These are phyloP conservation scores for Salix purpurea DNA, from an alignment of 345 rosid genomes.

Conservation along the genomic window DNA sequence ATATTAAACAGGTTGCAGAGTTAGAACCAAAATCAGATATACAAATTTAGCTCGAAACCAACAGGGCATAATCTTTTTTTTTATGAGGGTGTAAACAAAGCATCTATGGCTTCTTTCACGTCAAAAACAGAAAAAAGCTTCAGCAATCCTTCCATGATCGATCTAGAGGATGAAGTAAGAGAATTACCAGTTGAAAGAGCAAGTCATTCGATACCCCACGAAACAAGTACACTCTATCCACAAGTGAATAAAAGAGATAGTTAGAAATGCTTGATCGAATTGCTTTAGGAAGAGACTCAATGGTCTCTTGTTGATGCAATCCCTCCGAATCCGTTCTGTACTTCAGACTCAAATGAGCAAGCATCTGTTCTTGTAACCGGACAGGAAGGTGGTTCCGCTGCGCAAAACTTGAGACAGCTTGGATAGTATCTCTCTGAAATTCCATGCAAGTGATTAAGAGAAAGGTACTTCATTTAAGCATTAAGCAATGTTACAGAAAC, in stretches of 20 bases:
- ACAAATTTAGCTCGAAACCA: neutral
- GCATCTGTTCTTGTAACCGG: slow-evolving; percentile 86
- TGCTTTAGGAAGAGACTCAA: slow-evolving; percentile 83
- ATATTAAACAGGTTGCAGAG: neutral
- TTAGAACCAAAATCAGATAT: neutral
- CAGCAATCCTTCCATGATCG: neutral
- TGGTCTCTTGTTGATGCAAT: slow-evolving; percentile 80
- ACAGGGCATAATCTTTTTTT: neutral
- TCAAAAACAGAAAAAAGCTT: neutral
- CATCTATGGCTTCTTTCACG: neutral
- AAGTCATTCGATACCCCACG: slow-evolving; percentile 86
- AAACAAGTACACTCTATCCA: slow-evolving; percentile 74
- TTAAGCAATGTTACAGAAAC: neutral
- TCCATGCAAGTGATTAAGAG: too few species aligned
- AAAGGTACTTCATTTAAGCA: neutral
- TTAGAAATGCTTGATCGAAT: slow-evolving; percentile 76
- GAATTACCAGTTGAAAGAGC: slow-evolving; percentile 83
- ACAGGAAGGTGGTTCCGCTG: slow-evolving; percentile 69
- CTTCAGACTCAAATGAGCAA: slow-evolving; percentile 79
- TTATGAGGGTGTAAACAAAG: too few species aligned
- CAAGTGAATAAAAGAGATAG: slow-evolving; percentile 67
- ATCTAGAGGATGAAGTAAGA: neutral
- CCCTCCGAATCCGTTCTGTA: slow-evolving; percentile 86
- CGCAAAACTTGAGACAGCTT: slow-evolving; percentile 74
- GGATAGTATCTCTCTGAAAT: slow-evolving; percentile 73